These are phyloP conservation scores for Ashbya aceris DNA, from an alignment of 1,139 yeast genomes.

Conservation along the genomic window DNA sequence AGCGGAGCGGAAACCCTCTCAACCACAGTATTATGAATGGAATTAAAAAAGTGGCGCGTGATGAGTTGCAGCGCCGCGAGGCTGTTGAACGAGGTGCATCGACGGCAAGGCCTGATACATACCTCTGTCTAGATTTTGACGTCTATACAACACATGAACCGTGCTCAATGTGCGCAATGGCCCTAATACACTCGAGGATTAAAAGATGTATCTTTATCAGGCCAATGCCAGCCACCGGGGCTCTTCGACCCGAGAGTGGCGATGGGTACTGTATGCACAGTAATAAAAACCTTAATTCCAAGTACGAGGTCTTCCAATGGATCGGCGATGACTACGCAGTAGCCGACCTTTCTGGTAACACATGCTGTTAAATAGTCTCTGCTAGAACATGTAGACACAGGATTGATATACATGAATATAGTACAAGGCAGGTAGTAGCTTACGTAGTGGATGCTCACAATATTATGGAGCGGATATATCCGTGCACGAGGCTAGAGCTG, in stretches of 20 bases:
- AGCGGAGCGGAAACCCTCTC: slow-evolving; percentile 40
- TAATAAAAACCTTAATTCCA: slow-evolving; percentile 66
- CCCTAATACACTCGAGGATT: slow-evolving; percentile 82
- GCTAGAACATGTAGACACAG: too few species aligned
- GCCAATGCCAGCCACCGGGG: slow-evolving; percentile 42
- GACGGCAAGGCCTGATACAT: slow-evolving; percentile 28
- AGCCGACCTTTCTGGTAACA: slow-evolving; percentile 17
- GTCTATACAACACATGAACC: slow-evolving; percentile 94
- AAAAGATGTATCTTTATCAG: slow-evolving; percentile 55
- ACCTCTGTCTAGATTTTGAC: slow-evolving; percentile 66
- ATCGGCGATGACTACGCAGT: slow-evolving; percentile 27
- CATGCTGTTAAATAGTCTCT: slow-evolving; percentile 17
- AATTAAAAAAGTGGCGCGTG: slow-evolving; percentile 48
- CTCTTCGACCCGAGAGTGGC: slow-evolving; percentile 49
- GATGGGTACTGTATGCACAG: slow-evolving; percentile 68
- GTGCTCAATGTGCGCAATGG: slow-evolving; percentile 96
- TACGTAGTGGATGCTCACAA: too few species aligned
- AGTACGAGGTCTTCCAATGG: slow-evolving; percentile 72
- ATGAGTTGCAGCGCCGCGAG: slow-evolving; percentile 10
- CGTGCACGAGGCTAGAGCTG: not conserved
- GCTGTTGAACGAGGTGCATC: slow-evolving; percentile 6
- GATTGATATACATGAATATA: too few species aligned
- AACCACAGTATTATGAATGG: slow-evolving; percentile 71
- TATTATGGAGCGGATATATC: too few species aligned
- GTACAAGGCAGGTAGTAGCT: too few species aligned